Conservation (phyloP, 2,329 filamentous ascomycete species). For the Penicillium sp. region DNA sequence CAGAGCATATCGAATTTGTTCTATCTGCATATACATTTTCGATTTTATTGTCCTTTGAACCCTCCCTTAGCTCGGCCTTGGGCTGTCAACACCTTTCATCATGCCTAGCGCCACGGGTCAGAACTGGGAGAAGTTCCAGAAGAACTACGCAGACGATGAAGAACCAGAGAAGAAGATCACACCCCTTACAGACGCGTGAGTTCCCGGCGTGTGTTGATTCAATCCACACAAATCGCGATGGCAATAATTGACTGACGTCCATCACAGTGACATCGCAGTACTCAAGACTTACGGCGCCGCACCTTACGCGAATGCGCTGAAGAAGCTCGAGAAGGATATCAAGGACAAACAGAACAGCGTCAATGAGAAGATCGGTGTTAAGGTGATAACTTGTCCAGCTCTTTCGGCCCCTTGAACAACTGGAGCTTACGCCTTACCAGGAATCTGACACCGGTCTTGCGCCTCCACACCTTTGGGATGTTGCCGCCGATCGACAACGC, state of each 20-base stretch:
- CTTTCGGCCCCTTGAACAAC: slow-evolving; percentile 12
- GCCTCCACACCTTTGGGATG: slow-evolving; percentile 97
- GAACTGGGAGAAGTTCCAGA: slow-evolving; percentile 99
- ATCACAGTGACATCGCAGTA: slow-evolving; percentile 88
- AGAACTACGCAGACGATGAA: slow-evolving; percentile 95
- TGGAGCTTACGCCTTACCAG: slow-evolving; percentile 46
- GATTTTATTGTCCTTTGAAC: slow-evolving; percentile 5
- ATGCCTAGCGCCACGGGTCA: slow-evolving; percentile 92
- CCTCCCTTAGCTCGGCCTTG: slow-evolving; percentile 20
- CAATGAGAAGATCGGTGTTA: slow-evolving; percentile 89
- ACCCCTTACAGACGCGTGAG: slow-evolving; percentile 91
- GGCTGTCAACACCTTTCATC: slow-evolving; percentile 39
- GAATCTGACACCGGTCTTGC: slow-evolving; percentile 98
- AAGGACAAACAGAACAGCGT: slow-evolving; percentile 98
- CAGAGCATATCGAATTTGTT: slow-evolving; percentile 1
- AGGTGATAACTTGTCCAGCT: slow-evolving; percentile 32
- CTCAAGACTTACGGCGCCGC: slow-evolving; percentile 98
- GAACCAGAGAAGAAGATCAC: slow-evolving; percentile 99
- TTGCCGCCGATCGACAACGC: slow-evolving; percentile 94
- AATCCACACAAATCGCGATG: not conserved
- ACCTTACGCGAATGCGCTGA: slow-evolving; percentile 87
- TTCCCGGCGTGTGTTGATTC: slow-evolving; percentile 16
- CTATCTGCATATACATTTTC: slow-evolving; percentile 2
- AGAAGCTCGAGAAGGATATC: slow-evolving; percentile 98
- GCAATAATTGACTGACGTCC: slow-evolving; percentile 31